These are phyloP conservation scores for Acacia confusa DNA, from an alignment of 306 rosid genomes.

Conservation along the genomic window DNA sequence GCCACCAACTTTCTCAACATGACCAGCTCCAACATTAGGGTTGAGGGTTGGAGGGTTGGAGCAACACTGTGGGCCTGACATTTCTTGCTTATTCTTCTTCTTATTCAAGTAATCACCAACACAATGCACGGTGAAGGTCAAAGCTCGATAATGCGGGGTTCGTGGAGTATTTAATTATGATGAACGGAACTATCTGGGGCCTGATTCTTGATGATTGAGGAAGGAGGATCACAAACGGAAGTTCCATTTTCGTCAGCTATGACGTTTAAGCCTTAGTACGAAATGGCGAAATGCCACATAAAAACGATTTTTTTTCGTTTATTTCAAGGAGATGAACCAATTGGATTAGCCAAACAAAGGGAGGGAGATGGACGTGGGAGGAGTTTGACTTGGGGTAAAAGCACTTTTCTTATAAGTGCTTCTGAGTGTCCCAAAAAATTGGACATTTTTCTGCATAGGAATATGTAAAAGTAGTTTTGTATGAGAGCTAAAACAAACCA, in stretches of 20 bases:
- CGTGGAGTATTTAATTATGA: not conserved
- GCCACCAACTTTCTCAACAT: conserved; percentile 49
- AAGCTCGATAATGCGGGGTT: not conserved
- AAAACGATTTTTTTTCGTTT: too few relatives aligned
- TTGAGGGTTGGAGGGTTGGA: conserved; percentile 66
- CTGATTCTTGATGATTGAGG: not conserved
- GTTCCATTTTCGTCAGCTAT: not conserved
- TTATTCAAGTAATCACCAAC: not conserved
- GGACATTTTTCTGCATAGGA: too few relatives aligned
- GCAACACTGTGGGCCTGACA: conserved; percentile 71
- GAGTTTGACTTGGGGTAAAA: too few relatives aligned
- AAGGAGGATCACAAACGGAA: not conserved
- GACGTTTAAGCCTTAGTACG: not conserved
- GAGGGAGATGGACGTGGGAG: too few relatives aligned
- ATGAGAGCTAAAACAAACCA: too few relatives aligned
- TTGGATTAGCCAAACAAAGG: too few relatives aligned
- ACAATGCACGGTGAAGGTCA: not conserved
- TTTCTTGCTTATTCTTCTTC: not conserved
- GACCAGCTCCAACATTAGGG: conserved; percentile 55
- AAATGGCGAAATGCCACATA: not conserved
- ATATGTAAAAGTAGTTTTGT: too few relatives aligned
- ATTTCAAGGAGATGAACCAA: too few relatives aligned
- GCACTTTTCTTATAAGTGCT: too few relatives aligned
- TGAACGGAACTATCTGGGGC: not conserved
- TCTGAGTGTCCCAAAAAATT: too few relatives aligned